A percentile compares a stretch with the other conserved stretches of the same genome.
Conservation (phyloP, 805 yeast species). For the Lipomyces orientalis region DNA sequence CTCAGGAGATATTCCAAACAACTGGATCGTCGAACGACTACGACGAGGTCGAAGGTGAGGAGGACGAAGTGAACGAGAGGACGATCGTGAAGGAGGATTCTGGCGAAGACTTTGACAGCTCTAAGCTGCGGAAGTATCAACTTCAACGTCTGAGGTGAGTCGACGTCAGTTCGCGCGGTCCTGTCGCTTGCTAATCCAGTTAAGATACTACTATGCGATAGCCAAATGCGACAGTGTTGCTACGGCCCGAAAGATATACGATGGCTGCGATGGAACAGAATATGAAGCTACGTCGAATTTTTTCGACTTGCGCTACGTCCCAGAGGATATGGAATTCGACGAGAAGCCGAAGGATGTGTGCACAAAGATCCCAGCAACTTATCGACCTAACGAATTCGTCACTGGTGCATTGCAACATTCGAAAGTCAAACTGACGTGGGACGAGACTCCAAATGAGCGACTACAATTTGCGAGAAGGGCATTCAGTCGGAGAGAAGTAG, state of each 20-base stretch:
- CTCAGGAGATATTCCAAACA: conserved; percentile 72
- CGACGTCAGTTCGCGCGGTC: neutral
- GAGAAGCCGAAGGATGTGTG: conserved; percentile 78
- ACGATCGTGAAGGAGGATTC: conserved; percentile 79
- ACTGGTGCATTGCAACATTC: conserved; percentile 97
- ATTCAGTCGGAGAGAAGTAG: conserved; percentile 82
- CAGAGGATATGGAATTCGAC: conserved; percentile 89
- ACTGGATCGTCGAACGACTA: conserved; percentile 40
- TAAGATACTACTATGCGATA: conserved; percentile 81
- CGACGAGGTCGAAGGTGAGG: conserved; percentile 49
- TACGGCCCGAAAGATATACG: conserved; percentile 78
- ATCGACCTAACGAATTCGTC: conserved; percentile 80
- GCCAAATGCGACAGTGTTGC: conserved; percentile 75
- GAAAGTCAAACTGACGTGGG: conserved; percentile 96
- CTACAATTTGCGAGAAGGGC: conserved; percentile 74
- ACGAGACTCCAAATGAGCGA: conserved; percentile 94
- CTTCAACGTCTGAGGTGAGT: conserved; percentile 75
- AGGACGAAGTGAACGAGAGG: conserved; percentile 65
- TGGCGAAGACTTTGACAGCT: conserved; percentile 85
- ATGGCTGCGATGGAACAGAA: conserved; percentile 92
- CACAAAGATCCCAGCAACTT: conserved; percentile 70
- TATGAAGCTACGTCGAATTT: conserved; percentile 94
- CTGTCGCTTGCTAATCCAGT: neutral
- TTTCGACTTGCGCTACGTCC: conserved; percentile 89
- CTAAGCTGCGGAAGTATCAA: conserved; percentile 85